Conservation (phyloP, 2,329 filamentous ascomycete genomes). For the Clarireedia sp. region DNA sequence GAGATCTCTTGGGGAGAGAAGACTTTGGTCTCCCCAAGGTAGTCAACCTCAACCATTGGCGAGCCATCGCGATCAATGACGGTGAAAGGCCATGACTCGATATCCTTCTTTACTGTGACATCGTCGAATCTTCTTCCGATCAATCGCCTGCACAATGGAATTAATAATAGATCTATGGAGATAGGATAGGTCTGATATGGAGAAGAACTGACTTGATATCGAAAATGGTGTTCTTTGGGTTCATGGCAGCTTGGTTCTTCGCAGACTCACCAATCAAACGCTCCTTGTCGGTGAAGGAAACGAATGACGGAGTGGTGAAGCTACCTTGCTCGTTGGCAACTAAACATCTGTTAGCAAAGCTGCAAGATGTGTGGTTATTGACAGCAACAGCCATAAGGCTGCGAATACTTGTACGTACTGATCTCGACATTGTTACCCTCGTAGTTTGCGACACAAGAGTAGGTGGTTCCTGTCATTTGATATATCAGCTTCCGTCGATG, state of each 20-base stretch:
- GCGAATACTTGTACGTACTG: conserved; percentile 25
- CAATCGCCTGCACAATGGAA: conserved; percentile 62
- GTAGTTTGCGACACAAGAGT: conserved; percentile 99
- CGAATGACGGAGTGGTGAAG: conserved; percentile 98
- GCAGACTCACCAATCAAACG: conserved; percentile 98
- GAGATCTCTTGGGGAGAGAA: conserved; percentile 99
- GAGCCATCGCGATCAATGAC: conserved; percentile 81
- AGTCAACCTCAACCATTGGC: conserved; percentile 91
- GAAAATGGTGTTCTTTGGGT: conserved; percentile 96
- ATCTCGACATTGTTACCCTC: conserved; percentile 99
- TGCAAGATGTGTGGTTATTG: background rate
- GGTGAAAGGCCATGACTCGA: conserved; percentile 99
- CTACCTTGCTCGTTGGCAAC: conserved; percentile 98
- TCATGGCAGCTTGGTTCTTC: conserved; percentile 99
- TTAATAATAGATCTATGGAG: conserved; percentile 10
- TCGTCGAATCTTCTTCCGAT: conserved; percentile 95
- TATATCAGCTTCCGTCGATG: conserved; percentile 12
- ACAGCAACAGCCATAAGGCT: background rate
- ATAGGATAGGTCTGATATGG: background rate
- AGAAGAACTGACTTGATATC: conserved; percentile 78
- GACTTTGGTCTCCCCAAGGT: conserved; percentile 87
- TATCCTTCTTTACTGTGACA: conserved; percentile 93
- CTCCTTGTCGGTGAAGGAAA: conserved; percentile 98
- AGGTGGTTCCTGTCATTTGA: conserved; percentile 73
- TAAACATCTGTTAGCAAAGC: conserved; percentile 3